phyloP scores from a whole-genome alignment of 768 basidiomycete species.

The Wakefieldia striispora region DNA sequence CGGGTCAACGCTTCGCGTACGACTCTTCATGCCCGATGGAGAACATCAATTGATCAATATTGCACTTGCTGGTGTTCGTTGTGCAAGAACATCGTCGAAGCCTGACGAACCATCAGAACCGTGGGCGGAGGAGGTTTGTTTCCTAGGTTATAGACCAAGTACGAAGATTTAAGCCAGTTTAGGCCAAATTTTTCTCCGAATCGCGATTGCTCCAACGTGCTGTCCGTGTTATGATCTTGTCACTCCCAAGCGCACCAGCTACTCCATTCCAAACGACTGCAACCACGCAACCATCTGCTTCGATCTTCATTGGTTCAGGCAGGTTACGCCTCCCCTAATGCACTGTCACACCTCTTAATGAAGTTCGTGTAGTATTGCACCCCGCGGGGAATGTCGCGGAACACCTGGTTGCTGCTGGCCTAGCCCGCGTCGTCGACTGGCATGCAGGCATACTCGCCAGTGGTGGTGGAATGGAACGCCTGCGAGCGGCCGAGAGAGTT shows the following conservation, averaged over 20 bases:
- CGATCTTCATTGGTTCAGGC: constrained; percentile 88
- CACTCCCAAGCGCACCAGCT: constrained; percentile 73
- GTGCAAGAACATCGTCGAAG: constrained; percentile 65
- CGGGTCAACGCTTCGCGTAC: constrained; percentile 84
- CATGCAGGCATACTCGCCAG: constrained; percentile 92
- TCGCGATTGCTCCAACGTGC: constrained; percentile 76
- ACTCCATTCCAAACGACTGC: constrained; percentile 74
- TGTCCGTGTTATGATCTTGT: constrained; percentile 76
- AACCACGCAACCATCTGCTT: constrained; percentile 59
- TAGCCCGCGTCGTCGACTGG: constrained; percentile 95
- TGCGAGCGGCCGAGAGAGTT: constrained; percentile 77
- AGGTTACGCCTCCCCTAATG: constrained; percentile 19
- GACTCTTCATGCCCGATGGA: constrained; percentile 83
- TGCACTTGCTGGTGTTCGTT: constrained; percentile 77
- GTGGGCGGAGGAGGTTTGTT: constrained; percentile 83
- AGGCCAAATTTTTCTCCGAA: constrained; percentile 96
- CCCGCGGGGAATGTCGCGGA: constrained; percentile 95
- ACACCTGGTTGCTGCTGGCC: constrained; percentile 75
- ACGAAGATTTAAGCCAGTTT: constrained; percentile 5
- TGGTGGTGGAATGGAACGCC: constrained; percentile 81
- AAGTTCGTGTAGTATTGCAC: constrained; percentile 59
- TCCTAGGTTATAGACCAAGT: neutral
- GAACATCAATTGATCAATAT: constrained; percentile 91
- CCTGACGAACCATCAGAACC: constrained; percentile 78
- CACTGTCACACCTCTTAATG: neutral